Evolutionary conservation across 208 protist species (phyloP), one percentile per base, ranked within the genome.

Genomic region (Trypanosoma boissoni): DNA sequence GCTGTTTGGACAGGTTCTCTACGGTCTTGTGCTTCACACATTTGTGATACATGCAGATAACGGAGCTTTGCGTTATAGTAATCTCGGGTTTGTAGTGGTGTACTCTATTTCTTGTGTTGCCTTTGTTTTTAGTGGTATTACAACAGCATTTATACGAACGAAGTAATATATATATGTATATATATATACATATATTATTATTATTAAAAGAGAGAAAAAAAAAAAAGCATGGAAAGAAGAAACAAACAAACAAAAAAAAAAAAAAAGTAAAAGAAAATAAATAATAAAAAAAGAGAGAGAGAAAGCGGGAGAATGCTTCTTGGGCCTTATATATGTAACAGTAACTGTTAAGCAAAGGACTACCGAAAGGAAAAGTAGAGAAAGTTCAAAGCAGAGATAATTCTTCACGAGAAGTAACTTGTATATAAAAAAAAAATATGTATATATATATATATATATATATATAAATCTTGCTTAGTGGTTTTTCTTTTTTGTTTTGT

Each of bases 1-100:
- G 21, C 23, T 72, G 18, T 2, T 61, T 46, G 71, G 71, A 20
- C 64, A 77, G 27, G 43, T 77, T 2, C 20, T 69, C 2, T 73
- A 77, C 31, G 65, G 65, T 3, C 21, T 28, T 3, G 27, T 73
- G 24, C 58, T 73, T 7, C 50, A 77, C 5, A 14, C 10, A 12
- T 73, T 58, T 48, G 50, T 60, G 5, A 20, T 5, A 10, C 24
- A 44, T 6, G 54, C 46, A 5, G 56, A 41, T 18, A 42, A 36
- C 16, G 58, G 58, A 9, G 29, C 7, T 5, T 7, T 43, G 23
- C 43, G 52, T 14, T 72, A 60, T 28, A 66, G 37, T 27, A 28
- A 16, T 39, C 21, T 56, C 36, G 66, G 56, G 21, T 72, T 66
- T 66, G 36, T 65, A 18, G 37, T 59, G 4, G 45, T 72, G 2